phyloP scores from a whole-genome alignment of 345 rosid species.

The Geranium rotundifolium region DNA sequence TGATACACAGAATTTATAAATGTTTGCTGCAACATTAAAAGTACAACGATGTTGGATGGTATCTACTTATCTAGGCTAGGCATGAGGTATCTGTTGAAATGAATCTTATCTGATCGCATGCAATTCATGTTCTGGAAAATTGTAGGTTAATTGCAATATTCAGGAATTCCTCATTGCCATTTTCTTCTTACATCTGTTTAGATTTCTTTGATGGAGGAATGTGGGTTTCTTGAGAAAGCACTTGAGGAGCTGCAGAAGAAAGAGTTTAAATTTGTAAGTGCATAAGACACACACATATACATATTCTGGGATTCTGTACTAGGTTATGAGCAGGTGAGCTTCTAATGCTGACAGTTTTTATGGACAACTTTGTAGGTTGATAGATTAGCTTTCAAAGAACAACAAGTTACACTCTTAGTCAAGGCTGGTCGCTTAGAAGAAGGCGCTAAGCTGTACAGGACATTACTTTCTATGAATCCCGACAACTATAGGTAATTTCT shows the following conservation, averaged over 20 bases:
- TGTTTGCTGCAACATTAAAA: no score
- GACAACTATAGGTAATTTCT: slow-evolving; percentile 81
- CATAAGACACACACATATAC: not conserved
- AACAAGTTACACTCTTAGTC: slow-evolving; percentile 73
- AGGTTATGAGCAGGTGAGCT: not conserved
- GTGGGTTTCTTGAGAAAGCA: slow-evolving; percentile 54
- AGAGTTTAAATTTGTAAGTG: slow-evolving; percentile 70
- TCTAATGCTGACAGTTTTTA: slow-evolving; percentile 13
- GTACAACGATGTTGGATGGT: not conserved
- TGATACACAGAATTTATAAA: not conserved
- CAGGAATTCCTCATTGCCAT: not conserved
- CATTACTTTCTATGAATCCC: slow-evolving; percentile 77
- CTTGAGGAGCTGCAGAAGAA: slow-evolving; percentile 73
- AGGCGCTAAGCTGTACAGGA: slow-evolving; percentile 61
- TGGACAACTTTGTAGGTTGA: slow-evolving; percentile 57
- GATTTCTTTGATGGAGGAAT: slow-evolving; percentile 90
- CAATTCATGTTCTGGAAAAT: not conserved
- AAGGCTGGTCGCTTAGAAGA: slow-evolving; percentile 68
- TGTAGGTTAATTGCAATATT: not conserved
- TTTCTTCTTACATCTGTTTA: slow-evolving; percentile 18
- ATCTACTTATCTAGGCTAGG: no score
- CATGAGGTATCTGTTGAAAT: not conserved
- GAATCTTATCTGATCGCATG: not conserved
- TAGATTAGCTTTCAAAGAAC: slow-evolving; percentile 69
- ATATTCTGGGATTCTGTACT: not conserved